Evolutionary conservation across 495 filamentous ascomycete species (phyloP).

Genomic region (Ramalina peruviana): DNA sequence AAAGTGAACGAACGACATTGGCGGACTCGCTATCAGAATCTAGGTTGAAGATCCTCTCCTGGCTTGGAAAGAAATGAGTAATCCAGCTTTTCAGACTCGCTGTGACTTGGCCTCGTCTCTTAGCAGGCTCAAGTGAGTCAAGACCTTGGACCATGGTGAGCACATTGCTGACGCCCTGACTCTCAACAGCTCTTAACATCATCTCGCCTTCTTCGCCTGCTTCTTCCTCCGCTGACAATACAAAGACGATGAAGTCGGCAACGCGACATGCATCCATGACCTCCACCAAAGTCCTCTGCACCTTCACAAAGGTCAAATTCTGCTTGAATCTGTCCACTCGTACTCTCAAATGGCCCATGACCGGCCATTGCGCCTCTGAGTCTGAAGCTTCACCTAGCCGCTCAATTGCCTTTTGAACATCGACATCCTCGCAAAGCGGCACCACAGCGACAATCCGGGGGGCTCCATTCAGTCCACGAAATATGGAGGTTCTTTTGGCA

Average conservation of each 20-base stretch:
- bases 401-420: conserved; percentile 49
- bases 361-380: conserved; percentile 49
- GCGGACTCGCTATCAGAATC: conserved; percentile 78
- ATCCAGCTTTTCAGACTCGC: conserved; percentile 79
- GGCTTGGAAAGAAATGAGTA: conserved; percentile 78
- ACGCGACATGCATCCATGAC: conserved; percentile 74
- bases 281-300: conserved; percentile 53
- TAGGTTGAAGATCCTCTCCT: conserved; percentile 75
- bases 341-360: conserved; percentile 44
- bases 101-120: conserved; percentile 59
- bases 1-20: conserved; percentile 78
- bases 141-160: conserved; percentile 68
- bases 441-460: conserved; percentile 86
- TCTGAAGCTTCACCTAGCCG: conserved; percentile 68
- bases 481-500: conserved; percentile 59
- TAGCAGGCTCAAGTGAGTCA: conserved; percentile 60
- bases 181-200: conserved; percentile 71
- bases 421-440: conserved; percentile 59
- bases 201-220: conserved; percentile 71
- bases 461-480: conserved; percentile 70
- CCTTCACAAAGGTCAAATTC: conserved; percentile 68
- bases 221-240: conserved; percentile 67
- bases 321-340: conserved; percentile 85
- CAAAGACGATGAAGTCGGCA: conserved; percentile 78
- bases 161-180: conserved; percentile 83